These are phyloP conservation scores for Pythium aphanidermatum DNA, from an alignment of 352 stramenopile genomes.

Conservation along the genomic window DNA sequence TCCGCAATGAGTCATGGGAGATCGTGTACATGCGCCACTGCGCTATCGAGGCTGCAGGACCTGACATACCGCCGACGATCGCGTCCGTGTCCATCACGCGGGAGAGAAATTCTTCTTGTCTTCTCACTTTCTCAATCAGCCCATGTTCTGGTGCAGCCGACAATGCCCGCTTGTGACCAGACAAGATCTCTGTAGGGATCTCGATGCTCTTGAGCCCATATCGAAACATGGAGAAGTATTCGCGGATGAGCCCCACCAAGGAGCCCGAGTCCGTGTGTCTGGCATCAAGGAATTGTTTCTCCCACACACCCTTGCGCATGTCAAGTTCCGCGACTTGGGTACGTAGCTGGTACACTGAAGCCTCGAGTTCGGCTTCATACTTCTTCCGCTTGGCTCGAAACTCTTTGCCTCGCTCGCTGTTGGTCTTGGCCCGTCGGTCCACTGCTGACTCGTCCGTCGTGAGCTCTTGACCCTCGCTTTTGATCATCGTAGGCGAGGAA, in stretches of 20 bases:
- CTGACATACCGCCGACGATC: constrained; percentile 6
- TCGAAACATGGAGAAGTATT: constrained; percentile 21
- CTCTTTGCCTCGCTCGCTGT: constrained; percentile 22
- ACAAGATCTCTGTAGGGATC: neutral
- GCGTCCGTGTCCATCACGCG: constrained; percentile 14
- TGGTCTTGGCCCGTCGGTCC: constrained; percentile 15
- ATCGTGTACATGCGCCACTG: constrained; percentile 26
- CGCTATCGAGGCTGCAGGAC: constrained; percentile 14
- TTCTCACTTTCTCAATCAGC: constrained; percentile 18
- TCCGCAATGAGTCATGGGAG: constrained; percentile 25
- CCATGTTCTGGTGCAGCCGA: constrained; percentile 20
- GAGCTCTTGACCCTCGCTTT: too few species aligned
- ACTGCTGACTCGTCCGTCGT: too few species aligned
- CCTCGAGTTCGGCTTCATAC: constrained; percentile 19
- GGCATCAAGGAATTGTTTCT: constrained; percentile 12
- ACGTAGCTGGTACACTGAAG: constrained; percentile 14
- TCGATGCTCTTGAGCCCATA: constrained; percentile 6
- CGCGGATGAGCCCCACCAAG: constrained; percentile 9
- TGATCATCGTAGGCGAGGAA: too few species aligned
- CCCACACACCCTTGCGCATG: constrained; percentile 6
- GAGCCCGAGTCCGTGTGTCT: constrained; percentile 11
- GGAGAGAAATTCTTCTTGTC: constrained; percentile 17
- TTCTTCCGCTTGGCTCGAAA: constrained; percentile 20
- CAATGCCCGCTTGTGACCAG: constrained; percentile 12
- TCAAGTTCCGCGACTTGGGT: constrained; percentile 14